phyloP scores from a whole-genome alignment of 2,329 filamentous ascomycete species.

The Fusarium sarcochroum region DNA sequence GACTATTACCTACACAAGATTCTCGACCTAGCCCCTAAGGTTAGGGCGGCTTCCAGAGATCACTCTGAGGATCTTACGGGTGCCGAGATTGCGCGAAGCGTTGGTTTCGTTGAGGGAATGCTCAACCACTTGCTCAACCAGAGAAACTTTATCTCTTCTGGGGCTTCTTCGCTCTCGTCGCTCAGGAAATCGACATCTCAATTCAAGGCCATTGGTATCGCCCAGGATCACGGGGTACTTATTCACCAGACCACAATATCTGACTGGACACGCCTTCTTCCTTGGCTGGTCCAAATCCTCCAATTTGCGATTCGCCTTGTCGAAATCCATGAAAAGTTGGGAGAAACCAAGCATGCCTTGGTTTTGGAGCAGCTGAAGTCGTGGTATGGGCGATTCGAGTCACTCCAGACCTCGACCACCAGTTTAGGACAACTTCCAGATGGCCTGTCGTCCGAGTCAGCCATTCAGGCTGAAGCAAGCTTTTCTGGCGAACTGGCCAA shows the following conservation, averaged over 20 bases:
- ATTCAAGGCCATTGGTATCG: constrained; percentile 54
- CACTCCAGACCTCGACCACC: constrained; percentile 58
- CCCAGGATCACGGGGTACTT: constrained; percentile 44
- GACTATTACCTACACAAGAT: constrained; percentile 86
- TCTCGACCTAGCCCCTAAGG: constrained; percentile 78
- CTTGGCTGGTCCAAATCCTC: constrained; percentile 80
- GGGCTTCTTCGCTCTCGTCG: constrained; percentile 55
- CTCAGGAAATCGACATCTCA: constrained; percentile 57
- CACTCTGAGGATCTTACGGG: constrained; percentile 89
- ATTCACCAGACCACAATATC: constrained; percentile 28
- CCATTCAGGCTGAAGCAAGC: constrained; percentile 52
- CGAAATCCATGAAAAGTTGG: constrained; percentile 76
- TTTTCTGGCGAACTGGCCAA: constrained; percentile 55
- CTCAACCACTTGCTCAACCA: constrained; percentile 76
- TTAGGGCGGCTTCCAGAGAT: constrained; percentile 76
- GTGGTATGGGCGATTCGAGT: constrained; percentile 65
- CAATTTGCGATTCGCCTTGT: constrained; percentile 73
- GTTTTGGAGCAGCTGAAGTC: constrained; percentile 62
- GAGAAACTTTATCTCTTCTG: constrained; percentile 63
- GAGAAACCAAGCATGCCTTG: constrained; percentile 62
- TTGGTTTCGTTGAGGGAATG: constrained; percentile 89
- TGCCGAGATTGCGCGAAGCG: constrained; percentile 82
- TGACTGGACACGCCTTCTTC: constrained; percentile 50
- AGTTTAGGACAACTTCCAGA: constrained; percentile 64
- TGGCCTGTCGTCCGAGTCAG: constrained; percentile 61